Base-by-base conservation (phyloP, 768 basidiomycete genomes). In the Udeniomyces megalosporus region DNA sequence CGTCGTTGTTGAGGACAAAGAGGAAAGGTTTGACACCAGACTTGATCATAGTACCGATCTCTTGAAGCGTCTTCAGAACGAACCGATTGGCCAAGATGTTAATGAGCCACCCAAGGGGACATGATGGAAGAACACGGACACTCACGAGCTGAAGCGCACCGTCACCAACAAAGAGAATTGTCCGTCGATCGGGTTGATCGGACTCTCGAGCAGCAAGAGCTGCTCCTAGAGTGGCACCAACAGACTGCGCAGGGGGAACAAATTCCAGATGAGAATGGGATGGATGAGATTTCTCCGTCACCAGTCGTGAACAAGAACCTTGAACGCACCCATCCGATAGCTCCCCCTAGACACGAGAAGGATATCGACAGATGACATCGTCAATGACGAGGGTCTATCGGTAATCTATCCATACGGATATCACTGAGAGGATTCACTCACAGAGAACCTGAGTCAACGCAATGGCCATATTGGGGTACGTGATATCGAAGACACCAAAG, bases 311-410 rank as follows among this genome's bases (percentile, higher is more conserved):
- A n/a, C n/a, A n/a, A n/a, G n/a, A n/a, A n/a, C n/a, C n/a, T n/a
- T n/a, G n/a, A n/a, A n/a, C n/a, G n/a, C n/a, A n/a, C n/a, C 55
- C 55, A 91, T 0, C 92, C 92, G 67, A 96, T 95, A 62, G 84
- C 84, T 54, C 92, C 91, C 84, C n/a, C n/a, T n/a, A n/a, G n/a
- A n/a, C n/a, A n/a, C n/a, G n/a, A n/a, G n/a, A n/a, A n/a, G n/a
- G n/a, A n/a, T n/a, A n/a, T n/a, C n/a, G n/a, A n/a, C n/a, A n/a
- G n/a, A n/a, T n/a, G n/a, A n/a, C n/a, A n/a, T n/a, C n/a, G n/a
- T n/a, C n/a, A n/a, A n/a, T n/a, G n/a, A n/a, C n/a, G n/a, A n/a
- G n/a, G n/a, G n/a, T n/a, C n/a, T n/a, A n/a, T n/a, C n/a, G n/a
- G n/a, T n/a, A n/a, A n/a, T n/a, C n/a, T n/a, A n/a, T n/a, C n/a